Evolutionary conservation across 768 basidiomycete genomes (phyloP).

Genomic region (Gautieria morchelliformis): DNA sequence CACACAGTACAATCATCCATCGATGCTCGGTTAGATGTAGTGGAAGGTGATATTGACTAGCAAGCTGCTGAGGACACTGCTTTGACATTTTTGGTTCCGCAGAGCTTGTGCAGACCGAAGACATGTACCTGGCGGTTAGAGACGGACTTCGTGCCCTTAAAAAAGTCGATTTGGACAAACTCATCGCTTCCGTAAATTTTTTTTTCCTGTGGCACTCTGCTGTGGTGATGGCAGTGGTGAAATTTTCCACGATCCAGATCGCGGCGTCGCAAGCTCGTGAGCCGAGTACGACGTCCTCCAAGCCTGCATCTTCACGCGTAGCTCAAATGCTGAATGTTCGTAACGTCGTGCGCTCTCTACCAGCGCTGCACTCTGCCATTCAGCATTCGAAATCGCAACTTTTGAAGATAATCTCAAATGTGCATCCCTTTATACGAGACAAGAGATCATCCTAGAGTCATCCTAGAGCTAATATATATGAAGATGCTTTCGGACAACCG

Average conservation of each 20-base stretch:
- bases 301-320: slow-evolving; percentile 59
- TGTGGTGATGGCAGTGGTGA: not conserved
- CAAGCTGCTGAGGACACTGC: not conserved
- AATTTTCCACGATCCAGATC: slow-evolving; percentile 39
- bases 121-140: slow-evolving; percentile 56
- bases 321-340: slow-evolving; percentile 74
- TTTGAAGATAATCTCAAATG: slow-evolving; percentile 52
- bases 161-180: slow-evolving; percentile 81
- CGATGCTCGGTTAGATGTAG: slow-evolving; percentile 76
- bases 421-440: slow-evolving; percentile 18
- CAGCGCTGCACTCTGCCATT: slow-evolving; percentile 53
- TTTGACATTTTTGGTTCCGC: not conserved
- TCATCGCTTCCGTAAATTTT: slow-evolving; percentile 54
- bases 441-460: not conserved
- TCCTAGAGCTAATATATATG: not conserved
- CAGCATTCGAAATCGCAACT: slow-evolving; percentile 48
- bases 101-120: slow-evolving; percentile 75
- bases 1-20: slow-evolving; percentile 48
- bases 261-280: slow-evolving; percentile 51
- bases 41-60: slow-evolving; percentile 47
- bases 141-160: slow-evolving; percentile 62
- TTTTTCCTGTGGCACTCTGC: not conserved
- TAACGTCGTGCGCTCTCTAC: slow-evolving; percentile 57
- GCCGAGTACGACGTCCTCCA: slow-evolving; percentile 35
- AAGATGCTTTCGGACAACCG: slow-evolving; percentile 73